Base-by-base conservation (phyloP, 192 early-diverging fungal genomes). In the Spinellus fusiger region DNA sequence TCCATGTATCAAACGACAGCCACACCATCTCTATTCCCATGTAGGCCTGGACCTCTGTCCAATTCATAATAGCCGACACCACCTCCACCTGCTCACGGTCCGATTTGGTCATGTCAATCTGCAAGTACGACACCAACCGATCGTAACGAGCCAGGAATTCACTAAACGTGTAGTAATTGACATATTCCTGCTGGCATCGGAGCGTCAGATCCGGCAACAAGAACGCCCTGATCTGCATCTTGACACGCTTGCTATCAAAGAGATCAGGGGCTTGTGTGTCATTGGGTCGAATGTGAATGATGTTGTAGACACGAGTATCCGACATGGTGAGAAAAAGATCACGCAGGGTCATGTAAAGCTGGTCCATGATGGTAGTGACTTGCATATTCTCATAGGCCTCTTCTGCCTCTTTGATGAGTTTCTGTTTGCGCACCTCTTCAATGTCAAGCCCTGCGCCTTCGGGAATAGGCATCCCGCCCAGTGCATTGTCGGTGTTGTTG, bases 271-370 rank as follows among this genome's bases (percentile, higher is more conserved):
- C 54, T 18, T 79, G 77, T 8, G 64, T 28, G 62, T 84, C 82
- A 56, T 89, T 86, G 5, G 92, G 84, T 27, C 84, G 71, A 18
- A 95, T 73, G 75, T 95, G 95, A 56, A 90, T 75, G 7, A 96
- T 78, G 32, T 88, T 78, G 90, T 93, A 98, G 5, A 85, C 70
- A 35, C 81, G 80, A 31, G 93, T 93, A 49, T 87, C 81, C 20
- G 77, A 67, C 49, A 93, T 80, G 0, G 95, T 89, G 5, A 87
- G 79, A 29, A 89, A 72, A 58, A 98, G 73, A 58, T 95, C 91
- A 32, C 89, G 80, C 0, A 94, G 68, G 2, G 89, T 86, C n/a
- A 65, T 66, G 73, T 81, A 79, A 7, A 84, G 74, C 49, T 84
- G 85, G 55, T 85, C 74, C 7, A 75, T 40, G 13, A 83, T 79